Percentiles rank a stretch among this genome's conserved stretches.
Evolutionary conservation across 177 flowering plant genomes (phyloP).

Genomic region (Vitis hybrid): DNA sequence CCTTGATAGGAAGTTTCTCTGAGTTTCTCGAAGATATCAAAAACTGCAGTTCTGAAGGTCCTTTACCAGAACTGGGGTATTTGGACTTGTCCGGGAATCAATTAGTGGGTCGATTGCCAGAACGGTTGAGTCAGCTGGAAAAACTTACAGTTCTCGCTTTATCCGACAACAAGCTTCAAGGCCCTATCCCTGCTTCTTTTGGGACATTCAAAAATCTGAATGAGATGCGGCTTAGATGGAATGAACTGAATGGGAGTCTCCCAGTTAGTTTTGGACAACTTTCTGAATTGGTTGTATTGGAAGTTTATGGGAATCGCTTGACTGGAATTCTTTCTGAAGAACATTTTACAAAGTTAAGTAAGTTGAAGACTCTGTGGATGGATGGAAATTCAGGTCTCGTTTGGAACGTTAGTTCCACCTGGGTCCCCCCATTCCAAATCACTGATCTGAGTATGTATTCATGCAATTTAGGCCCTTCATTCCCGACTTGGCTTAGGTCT

Average conservation of each 20-base stretch:
- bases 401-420: constrained; percentile 24
- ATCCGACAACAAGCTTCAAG: background rate
- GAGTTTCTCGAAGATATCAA: too few relatives aligned
- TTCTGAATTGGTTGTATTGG: constrained; percentile 25
- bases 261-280: constrained; percentile 36
- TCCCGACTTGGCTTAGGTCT: constrained; percentile 29
- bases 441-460: constrained; percentile 18
- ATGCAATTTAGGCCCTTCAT: constrained; percentile 27
- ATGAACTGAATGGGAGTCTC: constrained; percentile 36
- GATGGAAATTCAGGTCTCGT: constrained; percentile 19
- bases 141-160: too few relatives aligned
- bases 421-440: constrained; percentile 39
- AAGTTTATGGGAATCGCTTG: constrained; percentile 33
- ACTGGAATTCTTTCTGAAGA: constrained; percentile 21
- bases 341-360: constrained; percentile 21
- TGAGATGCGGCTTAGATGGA: constrained; percentile 20
- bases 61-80: too few relatives aligned
- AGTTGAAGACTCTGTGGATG: constrained; percentile 12
- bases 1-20: too few relatives aligned
- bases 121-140: too few relatives aligned
- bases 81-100: too few relatives aligned
- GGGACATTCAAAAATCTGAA: constrained; percentile 25
- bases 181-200: constrained; percentile 26
- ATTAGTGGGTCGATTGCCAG: too few relatives aligned
- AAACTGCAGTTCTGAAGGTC: too few relatives aligned